Conservation (phyloP, 306 rosid genomes). For the Vicia faba region DNA sequence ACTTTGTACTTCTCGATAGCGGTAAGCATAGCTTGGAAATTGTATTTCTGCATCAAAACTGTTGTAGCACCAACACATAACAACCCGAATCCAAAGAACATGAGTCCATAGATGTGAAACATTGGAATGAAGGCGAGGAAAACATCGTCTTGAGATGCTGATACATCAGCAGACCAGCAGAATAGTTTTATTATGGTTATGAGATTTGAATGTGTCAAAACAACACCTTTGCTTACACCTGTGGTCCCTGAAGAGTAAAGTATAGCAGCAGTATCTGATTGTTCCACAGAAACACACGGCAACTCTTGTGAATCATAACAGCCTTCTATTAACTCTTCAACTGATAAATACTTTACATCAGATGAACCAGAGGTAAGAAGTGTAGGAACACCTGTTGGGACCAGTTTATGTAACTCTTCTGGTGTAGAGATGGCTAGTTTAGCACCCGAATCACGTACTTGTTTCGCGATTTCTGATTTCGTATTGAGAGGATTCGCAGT, state of each 20-base stretch:
- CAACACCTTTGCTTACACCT: conserved; percentile 81
- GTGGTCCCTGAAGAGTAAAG: conserved; percentile 93
- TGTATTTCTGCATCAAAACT: conserved; percentile 66
- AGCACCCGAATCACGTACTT: conserved; percentile 69
- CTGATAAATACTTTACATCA: conserved; percentile 38
- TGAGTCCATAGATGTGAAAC: conserved; percentile 82
- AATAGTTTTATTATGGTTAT: conserved; percentile 53
- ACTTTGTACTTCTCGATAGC: conserved; percentile 61
- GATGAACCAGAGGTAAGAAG: conserved; percentile 49
- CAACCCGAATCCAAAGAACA: conserved; percentile 71
- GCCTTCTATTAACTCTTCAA: conserved; percentile 70
- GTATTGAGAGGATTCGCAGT: conserved; percentile 82
- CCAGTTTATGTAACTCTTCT: conserved; percentile 66
- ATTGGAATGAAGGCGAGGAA: conserved; percentile 85
- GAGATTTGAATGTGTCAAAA: conserved; percentile 75
- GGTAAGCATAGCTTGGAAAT: conserved; percentile 56
- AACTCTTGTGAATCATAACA: conserved; percentile 51
- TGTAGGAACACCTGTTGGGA: conserved; percentile 61
- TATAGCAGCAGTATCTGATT: conserved; percentile 80
- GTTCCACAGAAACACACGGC: conserved; percentile 44
- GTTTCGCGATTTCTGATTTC: conserved; percentile 65
- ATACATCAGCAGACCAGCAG: conserved; percentile 55
- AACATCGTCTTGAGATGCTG: conserved; percentile 55
- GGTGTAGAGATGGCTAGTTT: conserved; percentile 72
- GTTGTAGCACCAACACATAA: conserved; percentile 59